These are phyloP conservation scores for Globisporangium spiculum DNA, from an alignment of 352 stramenopile species.

Conservation along the genomic window DNA sequence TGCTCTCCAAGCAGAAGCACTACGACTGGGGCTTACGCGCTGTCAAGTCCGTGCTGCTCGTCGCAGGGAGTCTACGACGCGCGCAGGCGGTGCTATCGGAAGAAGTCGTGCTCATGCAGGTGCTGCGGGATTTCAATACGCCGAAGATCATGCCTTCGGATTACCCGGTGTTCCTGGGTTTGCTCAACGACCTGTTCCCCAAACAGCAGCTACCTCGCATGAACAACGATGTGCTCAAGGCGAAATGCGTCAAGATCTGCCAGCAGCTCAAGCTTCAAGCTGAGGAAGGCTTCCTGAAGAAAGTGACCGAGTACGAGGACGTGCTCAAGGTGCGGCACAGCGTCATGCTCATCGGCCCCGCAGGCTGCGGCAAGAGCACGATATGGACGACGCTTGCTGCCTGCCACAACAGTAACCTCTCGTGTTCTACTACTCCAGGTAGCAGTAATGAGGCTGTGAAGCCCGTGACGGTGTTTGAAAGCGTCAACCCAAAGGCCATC, in stretches of 20 bases:
- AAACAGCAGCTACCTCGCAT: constrained; percentile 33
- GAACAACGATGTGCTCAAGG: constrained; percentile 45
- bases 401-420: constrained; percentile 45
- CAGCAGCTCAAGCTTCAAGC: constrained; percentile 79
- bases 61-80: constrained; percentile 92
- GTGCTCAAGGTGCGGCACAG: constrained; percentile 94
- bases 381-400: constrained; percentile 94
- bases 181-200: constrained; percentile 94
- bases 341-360: constrained; percentile 95
- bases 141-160: constrained; percentile 92
- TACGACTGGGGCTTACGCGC: constrained; percentile 95
- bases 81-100: constrained; percentile 79
- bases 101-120: constrained; percentile 93
- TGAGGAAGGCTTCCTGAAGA: constrained; percentile 95
- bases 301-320: constrained; percentile 94
- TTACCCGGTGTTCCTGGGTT: constrained; percentile 92
- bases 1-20: constrained; percentile 87
- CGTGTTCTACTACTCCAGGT: background rate
- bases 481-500: constrained; percentile 95
- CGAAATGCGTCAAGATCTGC: constrained; percentile 50
- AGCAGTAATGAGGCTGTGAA: constrained; percentile 60
- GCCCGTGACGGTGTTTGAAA: constrained; percentile 92
- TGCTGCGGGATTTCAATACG: constrained; percentile 96
- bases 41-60: constrained; percentile 95
- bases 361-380: constrained; percentile 93